These are phyloP conservation scores for Oidiodendron maius DNA, from an alignment of 495 filamentous ascomycete genomes.

Conservation along the genomic window DNA sequence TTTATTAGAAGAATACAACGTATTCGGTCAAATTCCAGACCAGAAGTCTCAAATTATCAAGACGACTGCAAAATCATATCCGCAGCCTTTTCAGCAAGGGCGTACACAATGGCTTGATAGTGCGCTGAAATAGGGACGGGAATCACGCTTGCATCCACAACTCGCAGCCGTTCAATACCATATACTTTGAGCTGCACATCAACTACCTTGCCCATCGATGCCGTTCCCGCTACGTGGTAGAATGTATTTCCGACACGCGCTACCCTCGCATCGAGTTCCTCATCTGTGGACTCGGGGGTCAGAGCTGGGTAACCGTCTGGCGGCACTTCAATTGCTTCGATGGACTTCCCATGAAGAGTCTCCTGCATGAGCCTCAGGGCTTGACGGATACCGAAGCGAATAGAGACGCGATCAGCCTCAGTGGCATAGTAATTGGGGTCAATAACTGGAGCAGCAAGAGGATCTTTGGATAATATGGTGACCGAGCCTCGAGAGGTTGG, in stretches of 20 bases:
- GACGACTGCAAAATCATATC: no score
- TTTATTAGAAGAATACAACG: no score
- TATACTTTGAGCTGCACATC: slow-evolving; percentile 6
- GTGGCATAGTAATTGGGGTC: slow-evolving; percentile 39
- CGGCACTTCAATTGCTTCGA: neutral
- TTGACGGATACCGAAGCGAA: neutral
- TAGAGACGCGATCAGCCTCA: slow-evolving; percentile 9
- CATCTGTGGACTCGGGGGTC: neutral
- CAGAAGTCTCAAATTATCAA: no score
- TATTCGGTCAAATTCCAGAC: no score
- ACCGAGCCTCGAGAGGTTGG: slow-evolving; percentile 37
- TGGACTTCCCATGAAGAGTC: neutral
- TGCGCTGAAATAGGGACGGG: slow-evolving; percentile 3
- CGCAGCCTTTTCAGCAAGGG: slow-evolving; percentile 8
- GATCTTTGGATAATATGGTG: slow-evolving; percentile 28
- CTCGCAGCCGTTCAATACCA: slow-evolving; percentile 2
- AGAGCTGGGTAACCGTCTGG: neutral
- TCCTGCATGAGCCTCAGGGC: neutral
- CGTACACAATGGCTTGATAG: slow-evolving; percentile 12
- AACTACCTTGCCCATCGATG: slow-evolving; percentile 7
- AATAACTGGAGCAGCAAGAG: slow-evolving; percentile 27
- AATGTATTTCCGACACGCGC: neutral
- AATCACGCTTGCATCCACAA: slow-evolving; percentile 7
- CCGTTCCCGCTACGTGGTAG: slow-evolving; percentile 1
- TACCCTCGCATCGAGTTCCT: neutral